Conservation (phyloP, 2,329 filamentous ascomycete genomes). For the Fusarium nodosum region DNA sequence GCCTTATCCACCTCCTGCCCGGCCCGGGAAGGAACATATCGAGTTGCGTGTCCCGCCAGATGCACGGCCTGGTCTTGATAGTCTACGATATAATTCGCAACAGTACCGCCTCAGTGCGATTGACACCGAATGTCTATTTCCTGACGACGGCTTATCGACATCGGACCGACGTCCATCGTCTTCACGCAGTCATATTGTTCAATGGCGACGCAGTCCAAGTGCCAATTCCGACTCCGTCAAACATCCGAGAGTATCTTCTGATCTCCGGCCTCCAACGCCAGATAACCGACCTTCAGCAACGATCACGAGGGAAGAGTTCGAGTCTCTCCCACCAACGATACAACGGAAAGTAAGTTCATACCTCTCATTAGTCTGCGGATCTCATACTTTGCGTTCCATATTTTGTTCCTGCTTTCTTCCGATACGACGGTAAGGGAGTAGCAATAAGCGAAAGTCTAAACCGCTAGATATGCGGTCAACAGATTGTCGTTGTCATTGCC, state of each 20-base stretch:
- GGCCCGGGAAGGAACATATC: conserved; percentile 39
- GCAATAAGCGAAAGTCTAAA: conserved; percentile 12
- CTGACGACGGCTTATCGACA: conserved; percentile 32
- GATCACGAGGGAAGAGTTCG: conserved; percentile 60
- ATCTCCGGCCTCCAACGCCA: conserved; percentile 35
- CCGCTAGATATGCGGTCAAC: conserved; percentile 24
- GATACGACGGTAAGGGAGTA: conserved; percentile 18
- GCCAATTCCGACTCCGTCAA: conserved; percentile 37
- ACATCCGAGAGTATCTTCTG: conserved; percentile 46
- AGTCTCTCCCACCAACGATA: conserved; percentile 67
- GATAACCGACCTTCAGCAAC: conserved; percentile 47
- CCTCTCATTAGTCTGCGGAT: conserved; percentile 29
- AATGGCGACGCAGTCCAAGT: conserved; percentile 42
- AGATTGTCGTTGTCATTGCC: conserved; percentile 12
- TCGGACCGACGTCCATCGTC: conserved; percentile 48
- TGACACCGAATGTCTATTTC: conserved; percentile 42
- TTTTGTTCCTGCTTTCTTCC: conserved; percentile 22
- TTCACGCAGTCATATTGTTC: conserved; percentile 47
- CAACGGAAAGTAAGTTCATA: conserved; percentile 68
- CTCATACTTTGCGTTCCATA: conserved; percentile 4
- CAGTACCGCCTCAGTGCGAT: conserved; percentile 44
- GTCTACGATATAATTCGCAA: conserved; percentile 31
- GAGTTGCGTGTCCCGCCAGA: conserved; percentile 39
- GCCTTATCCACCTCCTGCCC: conserved; percentile 15
- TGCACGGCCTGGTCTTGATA: conserved; percentile 16